Evolutionary conservation across 164 flowering plant genomes (phyloP).

Genomic region (Sextonia rubra): DNA sequence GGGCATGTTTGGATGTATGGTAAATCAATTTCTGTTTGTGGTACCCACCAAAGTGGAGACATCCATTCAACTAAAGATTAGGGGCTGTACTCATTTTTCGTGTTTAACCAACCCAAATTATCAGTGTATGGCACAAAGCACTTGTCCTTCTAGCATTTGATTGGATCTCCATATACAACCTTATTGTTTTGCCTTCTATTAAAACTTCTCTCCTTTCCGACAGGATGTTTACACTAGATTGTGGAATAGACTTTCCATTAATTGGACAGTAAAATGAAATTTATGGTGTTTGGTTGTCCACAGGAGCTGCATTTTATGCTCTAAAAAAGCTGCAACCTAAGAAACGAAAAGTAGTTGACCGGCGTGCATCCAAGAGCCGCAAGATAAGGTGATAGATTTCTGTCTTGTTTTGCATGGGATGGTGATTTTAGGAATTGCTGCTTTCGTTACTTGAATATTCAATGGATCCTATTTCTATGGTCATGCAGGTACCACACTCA

Average conservation of each 20-base stretch:
- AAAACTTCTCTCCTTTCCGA: too few relatives aligned
- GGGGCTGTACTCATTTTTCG: not conserved
- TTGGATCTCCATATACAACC: not conserved
- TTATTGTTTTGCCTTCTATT: too few relatives aligned
- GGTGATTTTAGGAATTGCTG: not conserved
- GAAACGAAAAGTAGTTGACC: slow-evolving; percentile 78
- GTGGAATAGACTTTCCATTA: too few relatives aligned
- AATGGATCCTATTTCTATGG: too few relatives aligned
- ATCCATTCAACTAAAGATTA: not conserved
- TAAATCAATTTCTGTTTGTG: not conserved
- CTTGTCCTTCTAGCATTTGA: not conserved
- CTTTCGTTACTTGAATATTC: not conserved
- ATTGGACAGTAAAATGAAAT: not conserved
- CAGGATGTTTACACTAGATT: too few relatives aligned
- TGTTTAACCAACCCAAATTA: not conserved
- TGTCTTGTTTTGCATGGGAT: not conserved
- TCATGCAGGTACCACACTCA: slow-evolving; percentile 71
- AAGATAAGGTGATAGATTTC: slow-evolving; percentile 63
- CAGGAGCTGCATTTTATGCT: slow-evolving; percentile 75
- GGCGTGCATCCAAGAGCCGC: slow-evolving; percentile 90
- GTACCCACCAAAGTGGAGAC: not conserved
- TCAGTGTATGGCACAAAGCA: not conserved
- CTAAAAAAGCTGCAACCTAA: slow-evolving; percentile 61
- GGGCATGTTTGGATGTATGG: not conserved
- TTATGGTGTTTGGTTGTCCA: not conserved